phyloP scores from a whole-genome alignment of 169 alveolate species.

The Babesia sp. region DNA sequence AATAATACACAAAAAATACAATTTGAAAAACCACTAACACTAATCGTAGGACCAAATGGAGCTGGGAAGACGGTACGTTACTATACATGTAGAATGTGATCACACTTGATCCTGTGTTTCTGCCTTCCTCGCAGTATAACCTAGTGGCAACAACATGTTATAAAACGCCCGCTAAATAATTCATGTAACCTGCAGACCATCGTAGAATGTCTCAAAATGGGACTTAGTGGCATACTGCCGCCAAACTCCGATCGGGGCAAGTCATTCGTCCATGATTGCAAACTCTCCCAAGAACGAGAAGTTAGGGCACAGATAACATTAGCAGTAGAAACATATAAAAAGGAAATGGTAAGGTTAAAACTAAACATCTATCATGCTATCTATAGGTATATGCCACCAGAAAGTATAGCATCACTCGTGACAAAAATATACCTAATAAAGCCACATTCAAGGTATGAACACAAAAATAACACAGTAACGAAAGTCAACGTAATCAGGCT shows the following conservation, averaged over 20 bases:
- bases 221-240: constrained; percentile 95
- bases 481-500: constrained; percentile 9
- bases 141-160: background rate
- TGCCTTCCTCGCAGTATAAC: background rate
- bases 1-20: constrained; percentile 87
- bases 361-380: background rate
- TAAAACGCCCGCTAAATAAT: background rate
- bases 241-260: constrained; percentile 94
- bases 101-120: background rate
- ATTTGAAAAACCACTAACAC: constrained; percentile 93
- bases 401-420: constrained; percentile 78
- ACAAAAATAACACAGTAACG: background rate
- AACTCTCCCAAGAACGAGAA: constrained; percentile 81
- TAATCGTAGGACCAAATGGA: constrained; percentile 98
- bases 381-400: constrained; percentile 78
- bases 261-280: constrained; percentile 93
- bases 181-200: constrained; percentile 80
- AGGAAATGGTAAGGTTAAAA: constrained; percentile 57
- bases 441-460: constrained; percentile 72
- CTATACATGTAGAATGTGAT: background rate
- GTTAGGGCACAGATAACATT: constrained; percentile 88
- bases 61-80: constrained; percentile 94
- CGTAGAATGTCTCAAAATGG: constrained; percentile 92
- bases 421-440: constrained; percentile 69
- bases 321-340: constrained; percentile 68